Conservation (phyloP, 805 yeast species). For the Wickerhamomyces rabaulensis region DNA sequence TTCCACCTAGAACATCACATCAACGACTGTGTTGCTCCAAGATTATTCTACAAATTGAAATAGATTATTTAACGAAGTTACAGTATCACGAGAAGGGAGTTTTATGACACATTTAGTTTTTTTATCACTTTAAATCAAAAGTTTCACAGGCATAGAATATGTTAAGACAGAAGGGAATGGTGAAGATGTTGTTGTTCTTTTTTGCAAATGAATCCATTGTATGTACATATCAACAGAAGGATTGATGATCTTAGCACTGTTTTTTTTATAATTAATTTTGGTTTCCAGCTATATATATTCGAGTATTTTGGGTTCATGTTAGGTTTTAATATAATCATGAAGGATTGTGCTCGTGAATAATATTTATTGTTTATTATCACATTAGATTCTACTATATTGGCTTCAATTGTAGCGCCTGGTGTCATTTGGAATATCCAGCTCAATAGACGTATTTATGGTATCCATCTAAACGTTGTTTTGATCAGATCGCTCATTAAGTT, state of each 20-base stretch:
- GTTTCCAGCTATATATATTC: not conserved
- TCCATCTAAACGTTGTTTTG: too few species aligned
- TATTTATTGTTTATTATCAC: not conserved
- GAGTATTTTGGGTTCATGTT: not conserved
- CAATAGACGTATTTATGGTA: too few species aligned
- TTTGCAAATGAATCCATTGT: not conserved
- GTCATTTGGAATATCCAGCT: too few species aligned
- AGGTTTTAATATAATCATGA: not conserved
- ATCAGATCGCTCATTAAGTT: too few species aligned
- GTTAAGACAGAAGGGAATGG: not conserved
- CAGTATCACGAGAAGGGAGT: not conserved
- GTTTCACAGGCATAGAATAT: not conserved
- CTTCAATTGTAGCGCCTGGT: not conserved
- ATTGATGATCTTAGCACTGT: not conserved
- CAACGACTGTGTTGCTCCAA: slow-evolving; percentile 89
- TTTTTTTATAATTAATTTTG: not conserved
- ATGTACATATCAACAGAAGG: not conserved
- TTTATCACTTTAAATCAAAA: not conserved
- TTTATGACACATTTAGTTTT: not conserved
- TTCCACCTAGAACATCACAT: slow-evolving; percentile 95
- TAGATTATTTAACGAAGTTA: slow-evolving; percentile 27
- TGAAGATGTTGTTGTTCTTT: slow-evolving; percentile 2
- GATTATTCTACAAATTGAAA: slow-evolving; percentile 80
- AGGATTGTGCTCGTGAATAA: not conserved
- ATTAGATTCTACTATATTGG: not conserved